These are phyloP conservation scores for Fusarium abutilonis DNA, from an alignment of 2,329 filamentous ascomycete genomes.

Conservation along the genomic window DNA sequence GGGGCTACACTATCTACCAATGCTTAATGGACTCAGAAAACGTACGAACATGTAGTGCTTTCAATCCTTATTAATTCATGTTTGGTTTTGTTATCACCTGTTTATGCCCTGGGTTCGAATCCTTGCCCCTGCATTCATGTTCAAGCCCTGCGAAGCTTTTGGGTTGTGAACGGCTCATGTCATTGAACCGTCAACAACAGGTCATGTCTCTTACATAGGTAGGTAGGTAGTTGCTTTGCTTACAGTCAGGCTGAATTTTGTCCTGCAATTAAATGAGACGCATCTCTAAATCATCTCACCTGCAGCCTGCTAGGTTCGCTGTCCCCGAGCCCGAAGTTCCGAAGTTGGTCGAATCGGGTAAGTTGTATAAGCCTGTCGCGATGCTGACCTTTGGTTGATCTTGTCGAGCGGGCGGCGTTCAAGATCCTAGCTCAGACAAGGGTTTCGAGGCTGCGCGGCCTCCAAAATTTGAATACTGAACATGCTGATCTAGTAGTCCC, in stretches of 20 bases:
- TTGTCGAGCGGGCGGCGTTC: slow-evolving; percentile 9
- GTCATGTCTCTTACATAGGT: slow-evolving; percentile 34
- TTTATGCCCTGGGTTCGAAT: slow-evolving; percentile 6
- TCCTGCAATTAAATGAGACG: too few relatives aligned
- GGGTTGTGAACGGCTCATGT: slow-evolving; percentile 33
- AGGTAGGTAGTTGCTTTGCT: slow-evolving; percentile 16
- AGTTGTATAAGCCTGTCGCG: slow-evolving; percentile 14
- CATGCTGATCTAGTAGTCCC: too few relatives aligned
- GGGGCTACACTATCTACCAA: slow-evolving; percentile 8
- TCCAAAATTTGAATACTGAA: neutral
- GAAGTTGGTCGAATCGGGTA: slow-evolving; percentile 17
- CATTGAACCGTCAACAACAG: slow-evolving; percentile 44
- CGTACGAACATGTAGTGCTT: slow-evolving; percentile 27
- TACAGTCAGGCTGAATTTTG: neutral
- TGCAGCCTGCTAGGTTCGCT: slow-evolving; percentile 13
- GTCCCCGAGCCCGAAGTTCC: neutral
- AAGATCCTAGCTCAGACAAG: slow-evolving; percentile 17
- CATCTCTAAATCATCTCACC: slow-evolving; percentile 8
- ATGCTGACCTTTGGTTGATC: slow-evolving; percentile 22
- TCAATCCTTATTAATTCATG: slow-evolving; percentile 17
- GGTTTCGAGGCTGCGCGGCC: neutral
- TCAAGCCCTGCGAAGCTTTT: slow-evolving; percentile 33
- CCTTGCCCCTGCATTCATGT: slow-evolving; percentile 8
- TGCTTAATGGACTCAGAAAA: slow-evolving; percentile 29
- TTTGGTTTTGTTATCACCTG: slow-evolving; percentile 22